phyloP scores from a whole-genome alignment of 768 basidiomycete genomes.

The Podaxis rugospora region DNA sequence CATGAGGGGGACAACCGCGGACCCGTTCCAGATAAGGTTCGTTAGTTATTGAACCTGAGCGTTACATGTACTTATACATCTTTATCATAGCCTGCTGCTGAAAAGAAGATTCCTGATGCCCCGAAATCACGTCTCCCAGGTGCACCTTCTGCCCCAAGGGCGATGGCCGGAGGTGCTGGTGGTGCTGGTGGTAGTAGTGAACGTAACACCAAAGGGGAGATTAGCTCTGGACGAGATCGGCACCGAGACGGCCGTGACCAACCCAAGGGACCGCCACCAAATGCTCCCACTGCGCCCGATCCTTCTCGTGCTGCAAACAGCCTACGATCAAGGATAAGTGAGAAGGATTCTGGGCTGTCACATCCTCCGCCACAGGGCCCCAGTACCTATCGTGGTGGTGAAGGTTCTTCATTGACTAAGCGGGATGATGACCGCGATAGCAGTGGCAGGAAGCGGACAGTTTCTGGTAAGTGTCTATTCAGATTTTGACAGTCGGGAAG shows the following conservation, averaged over 20 bases:
- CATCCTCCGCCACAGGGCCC: constrained; percentile 24
- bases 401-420: constrained; percentile 23
- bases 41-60: not conserved
- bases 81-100: constrained; percentile 9
- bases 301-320: constrained; percentile 20
- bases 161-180: constrained; percentile 12
- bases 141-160: constrained; percentile 17
- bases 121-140: constrained; percentile 10
- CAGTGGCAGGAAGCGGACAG: constrained; percentile 55
- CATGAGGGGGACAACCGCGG: constrained; percentile 46
- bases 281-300: constrained; percentile 16
- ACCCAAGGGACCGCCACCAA: constrained; percentile 12
- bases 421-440: constrained; percentile 65
- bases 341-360: constrained; percentile 49
- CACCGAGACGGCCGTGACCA: constrained; percentile 19
- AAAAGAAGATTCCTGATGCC: constrained; percentile 17
- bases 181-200: constrained; percentile 5
- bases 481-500: not conserved
- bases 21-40: constrained; percentile 59
- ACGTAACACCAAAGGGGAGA: constrained; percentile 13
- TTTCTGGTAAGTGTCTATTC: constrained; percentile 48
- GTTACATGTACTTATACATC: not conserved
- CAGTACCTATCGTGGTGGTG: constrained; percentile 39
- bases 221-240: constrained; percentile 14
- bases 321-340: constrained; percentile 39